Conservation (phyloP, 2,329 filamentous ascomycete species). For the Lithohypha guttulata region DNA sequence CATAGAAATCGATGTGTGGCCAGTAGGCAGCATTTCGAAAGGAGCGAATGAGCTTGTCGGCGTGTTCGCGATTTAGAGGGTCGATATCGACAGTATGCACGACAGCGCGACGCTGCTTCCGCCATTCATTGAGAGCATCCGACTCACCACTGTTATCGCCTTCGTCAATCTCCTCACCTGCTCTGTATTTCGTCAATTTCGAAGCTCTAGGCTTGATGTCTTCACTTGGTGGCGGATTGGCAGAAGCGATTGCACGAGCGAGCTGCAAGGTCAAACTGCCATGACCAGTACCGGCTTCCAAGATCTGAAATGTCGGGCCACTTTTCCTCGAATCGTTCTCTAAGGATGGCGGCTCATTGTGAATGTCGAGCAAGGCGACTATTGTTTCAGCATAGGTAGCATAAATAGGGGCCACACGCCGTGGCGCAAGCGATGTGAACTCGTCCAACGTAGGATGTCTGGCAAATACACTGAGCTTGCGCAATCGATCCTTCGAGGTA, state of each 20-base stretch:
- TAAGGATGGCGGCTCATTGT: constrained; percentile 39
- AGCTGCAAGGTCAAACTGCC: constrained; percentile 67
- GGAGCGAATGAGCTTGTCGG: constrained; percentile 51
- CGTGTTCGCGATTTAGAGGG: constrained; percentile 51
- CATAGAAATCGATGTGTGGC: constrained; percentile 61
- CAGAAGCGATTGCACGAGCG: constrained; percentile 63
- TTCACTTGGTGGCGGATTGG: constrained; percentile 42
- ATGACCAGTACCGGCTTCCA: constrained; percentile 79
- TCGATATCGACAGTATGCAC: constrained; percentile 64
- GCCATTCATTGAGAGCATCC: constrained; percentile 36
- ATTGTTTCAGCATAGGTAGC: constrained; percentile 65
- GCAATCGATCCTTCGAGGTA: constrained; percentile 10
- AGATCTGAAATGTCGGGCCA: constrained; percentile 53
- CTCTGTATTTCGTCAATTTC: constrained; percentile 2
- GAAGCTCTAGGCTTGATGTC: constrained; percentile 23
- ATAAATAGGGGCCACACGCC: constrained; percentile 71
- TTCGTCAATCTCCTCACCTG: constrained; percentile 1
- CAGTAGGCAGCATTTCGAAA: constrained; percentile 63
- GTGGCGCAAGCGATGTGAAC: constrained; percentile 57
- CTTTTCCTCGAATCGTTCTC: constrained; percentile 10
- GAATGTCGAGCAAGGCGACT: constrained; percentile 64
- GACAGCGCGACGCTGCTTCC: constrained; percentile 51
- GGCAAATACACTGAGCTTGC: constrained; percentile 9
- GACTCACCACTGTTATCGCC: constrained; percentile 13
- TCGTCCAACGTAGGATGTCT: constrained; percentile 54